Percentiles rank a stretch among this genome's conserved stretches.
Conservation (phyloP, 1,284 basidiomycete genomes). For the Boletellus deceptivus region DNA sequence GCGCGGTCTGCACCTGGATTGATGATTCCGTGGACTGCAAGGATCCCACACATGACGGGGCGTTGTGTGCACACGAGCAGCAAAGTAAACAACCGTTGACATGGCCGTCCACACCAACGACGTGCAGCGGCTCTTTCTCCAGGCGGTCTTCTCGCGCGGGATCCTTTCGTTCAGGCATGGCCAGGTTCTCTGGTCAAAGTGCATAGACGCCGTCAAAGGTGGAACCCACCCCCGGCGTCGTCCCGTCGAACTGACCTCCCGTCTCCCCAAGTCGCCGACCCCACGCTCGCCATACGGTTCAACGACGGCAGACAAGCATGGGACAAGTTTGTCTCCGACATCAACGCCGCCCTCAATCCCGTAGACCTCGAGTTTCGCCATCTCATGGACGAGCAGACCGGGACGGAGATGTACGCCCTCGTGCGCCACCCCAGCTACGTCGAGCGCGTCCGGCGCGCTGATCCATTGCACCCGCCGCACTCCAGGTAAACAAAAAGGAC, state of each 20-base stretch:
- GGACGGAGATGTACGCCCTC: slow-evolving; percentile 61
- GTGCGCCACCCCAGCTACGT: slow-evolving; percentile 40
- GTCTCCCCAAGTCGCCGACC: slow-evolving; percentile 45
- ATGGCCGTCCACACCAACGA: slow-evolving; percentile 53
- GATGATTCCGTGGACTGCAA: slow-evolving; percentile 78
- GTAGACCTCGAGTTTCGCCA: slow-evolving; percentile 71
- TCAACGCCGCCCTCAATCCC: slow-evolving; percentile 62
- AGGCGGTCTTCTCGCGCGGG: slow-evolving; percentile 70
- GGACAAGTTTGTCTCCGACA: slow-evolving; percentile 54
- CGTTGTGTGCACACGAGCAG: too few relatives aligned
- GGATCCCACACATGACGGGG: slow-evolving; percentile 81
- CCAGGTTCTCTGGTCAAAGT: slow-evolving; percentile 63
- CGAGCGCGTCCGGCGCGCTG: background rate
- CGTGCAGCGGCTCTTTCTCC: slow-evolving; percentile 72
- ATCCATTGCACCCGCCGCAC: background rate
- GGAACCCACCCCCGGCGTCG: background rate
- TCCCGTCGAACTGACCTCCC: slow-evolving; percentile 5
- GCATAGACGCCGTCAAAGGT: slow-evolving; percentile 63
- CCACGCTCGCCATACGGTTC: slow-evolving; percentile 46
- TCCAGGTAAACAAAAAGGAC: slow-evolving; percentile 71
- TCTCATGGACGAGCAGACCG: slow-evolving; percentile 61
- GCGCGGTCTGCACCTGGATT: slow-evolving; percentile 69
- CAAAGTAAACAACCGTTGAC: background rate
- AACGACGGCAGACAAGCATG: slow-evolving; percentile 48
- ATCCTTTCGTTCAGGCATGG: slow-evolving; percentile 62